Percentiles rank a stretch among this genome's conserved stretches.
Evolutionary conservation across 768 basidiomycete genomes (phyloP).

Genomic region (Podaxis sp.): DNA sequence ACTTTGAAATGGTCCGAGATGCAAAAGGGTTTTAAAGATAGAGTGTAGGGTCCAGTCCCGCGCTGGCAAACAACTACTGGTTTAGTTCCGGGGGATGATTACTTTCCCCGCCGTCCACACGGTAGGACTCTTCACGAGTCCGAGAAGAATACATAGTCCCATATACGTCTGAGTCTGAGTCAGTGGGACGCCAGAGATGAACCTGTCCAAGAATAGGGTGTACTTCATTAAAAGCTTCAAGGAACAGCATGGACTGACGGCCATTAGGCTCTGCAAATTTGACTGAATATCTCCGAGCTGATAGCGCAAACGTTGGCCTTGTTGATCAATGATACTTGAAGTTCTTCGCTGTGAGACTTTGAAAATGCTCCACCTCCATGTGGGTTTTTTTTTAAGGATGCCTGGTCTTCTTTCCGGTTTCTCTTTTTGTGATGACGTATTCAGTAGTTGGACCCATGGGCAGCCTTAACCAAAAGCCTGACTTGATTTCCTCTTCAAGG

Average conservation of each 20-base stretch:
- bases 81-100: background rate
- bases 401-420: constrained; percentile 2
- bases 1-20: background rate
- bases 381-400: background rate
- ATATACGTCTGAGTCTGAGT: background rate
- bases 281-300: background rate
- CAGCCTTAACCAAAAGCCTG: background rate
- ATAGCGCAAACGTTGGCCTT: background rate
- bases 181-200: background rate
- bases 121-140: background rate
- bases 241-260: background rate
- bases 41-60: background rate
- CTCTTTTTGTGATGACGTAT: constrained; percentile 4
- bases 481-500: background rate
- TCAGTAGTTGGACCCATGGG: background rate
- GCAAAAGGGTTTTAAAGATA: background rate
- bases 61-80: background rate
- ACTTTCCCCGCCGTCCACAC: background rate
- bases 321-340: background rate
- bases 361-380: constrained; percentile 12
- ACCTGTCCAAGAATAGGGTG: background rate
- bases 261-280: background rate
- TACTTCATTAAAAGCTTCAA: background rate
- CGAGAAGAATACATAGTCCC: background rate
- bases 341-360: background rate